Evolutionary conservation across 225 moss, liverwort and hornwort species (phyloP).

Genomic region (Pseudisothecium myosuroides): DNA sequence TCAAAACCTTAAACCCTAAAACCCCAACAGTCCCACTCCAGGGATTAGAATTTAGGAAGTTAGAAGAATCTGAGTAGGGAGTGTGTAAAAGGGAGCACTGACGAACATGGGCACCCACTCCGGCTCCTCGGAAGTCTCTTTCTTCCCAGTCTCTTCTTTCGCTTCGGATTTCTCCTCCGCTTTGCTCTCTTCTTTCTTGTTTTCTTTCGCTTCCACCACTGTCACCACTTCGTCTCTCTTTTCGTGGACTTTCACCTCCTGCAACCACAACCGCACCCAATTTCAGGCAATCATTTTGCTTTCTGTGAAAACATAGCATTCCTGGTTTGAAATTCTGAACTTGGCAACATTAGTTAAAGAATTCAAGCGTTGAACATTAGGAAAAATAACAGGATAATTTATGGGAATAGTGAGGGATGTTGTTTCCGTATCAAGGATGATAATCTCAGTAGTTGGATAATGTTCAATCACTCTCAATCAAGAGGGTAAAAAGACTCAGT

Average conservation of each 20-base stretch:
- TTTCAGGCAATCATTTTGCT: not conserved
- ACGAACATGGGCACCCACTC: conserved; percentile 37
- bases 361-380: too few relatives aligned
- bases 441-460: not conserved
- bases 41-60: not conserved
- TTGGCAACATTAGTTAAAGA: not conserved
- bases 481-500: not conserved
- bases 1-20: not conserved
- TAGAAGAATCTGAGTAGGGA: conserved; percentile 4
- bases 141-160: not conserved
- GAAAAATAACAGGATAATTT: not conserved
- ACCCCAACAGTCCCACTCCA: not conserved
- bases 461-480: not conserved
- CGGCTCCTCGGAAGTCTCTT: conserved; percentile 12
- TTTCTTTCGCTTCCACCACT: not conserved
- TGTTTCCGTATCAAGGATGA: not conserved
- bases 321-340: not conserved
- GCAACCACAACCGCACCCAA: not conserved
- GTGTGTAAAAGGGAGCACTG: conserved; percentile 37
- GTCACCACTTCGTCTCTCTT: conserved; percentile 13
- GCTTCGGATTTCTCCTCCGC: conserved; percentile 3
- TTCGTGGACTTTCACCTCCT: conserved; percentile 26
- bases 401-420: too few relatives aligned
- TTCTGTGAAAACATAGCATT: not conserved
- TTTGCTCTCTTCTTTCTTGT: not conserved